Evolutionary conservation across 345 rosid species (phyloP).

Genomic region (Brassica carinata): DNA sequence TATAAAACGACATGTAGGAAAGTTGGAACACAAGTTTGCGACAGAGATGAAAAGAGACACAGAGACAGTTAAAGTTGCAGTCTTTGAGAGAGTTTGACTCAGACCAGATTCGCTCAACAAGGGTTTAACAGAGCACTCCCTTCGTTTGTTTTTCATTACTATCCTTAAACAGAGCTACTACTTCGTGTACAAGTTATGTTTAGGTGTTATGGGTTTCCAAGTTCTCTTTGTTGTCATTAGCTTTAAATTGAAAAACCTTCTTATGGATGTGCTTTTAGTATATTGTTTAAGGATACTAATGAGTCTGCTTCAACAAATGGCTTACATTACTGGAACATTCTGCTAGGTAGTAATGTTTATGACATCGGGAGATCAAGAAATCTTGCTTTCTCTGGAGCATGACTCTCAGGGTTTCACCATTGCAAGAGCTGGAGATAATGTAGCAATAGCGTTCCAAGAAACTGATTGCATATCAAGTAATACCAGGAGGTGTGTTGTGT

Average conservation of each 20-base stretch:
- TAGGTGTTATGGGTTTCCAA: neutral
- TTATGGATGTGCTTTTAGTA: neutral
- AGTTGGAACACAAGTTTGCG: neutral
- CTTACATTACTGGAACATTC: neutral
- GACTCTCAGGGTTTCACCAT: too few relatives aligned
- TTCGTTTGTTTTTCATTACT: neutral
- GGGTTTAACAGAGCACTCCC: neutral
- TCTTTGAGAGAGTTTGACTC: neutral
- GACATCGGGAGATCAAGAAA: too few relatives aligned
- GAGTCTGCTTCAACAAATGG: neutral
- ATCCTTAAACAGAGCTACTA: neutral
- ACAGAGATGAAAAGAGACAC: neutral
- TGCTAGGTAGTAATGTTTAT: neutral
- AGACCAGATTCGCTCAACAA: neutral
- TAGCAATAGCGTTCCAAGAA: too few relatives aligned
- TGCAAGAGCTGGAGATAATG: too few relatives aligned
- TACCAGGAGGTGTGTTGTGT: too few relatives aligned
- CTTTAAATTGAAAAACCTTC: neutral
- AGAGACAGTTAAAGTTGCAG: neutral
- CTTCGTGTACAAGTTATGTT: slow-evolving; percentile 27
- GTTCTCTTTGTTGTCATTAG: neutral
- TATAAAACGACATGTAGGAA: neutral
- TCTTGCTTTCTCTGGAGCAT: neutral
- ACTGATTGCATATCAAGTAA: too few relatives aligned
- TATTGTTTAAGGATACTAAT: neutral